Percentiles rank a stretch among this genome's conserved stretches.
Conservation (phyloP, 306 rosid genomes). For the Begonia masoniana region DNA sequence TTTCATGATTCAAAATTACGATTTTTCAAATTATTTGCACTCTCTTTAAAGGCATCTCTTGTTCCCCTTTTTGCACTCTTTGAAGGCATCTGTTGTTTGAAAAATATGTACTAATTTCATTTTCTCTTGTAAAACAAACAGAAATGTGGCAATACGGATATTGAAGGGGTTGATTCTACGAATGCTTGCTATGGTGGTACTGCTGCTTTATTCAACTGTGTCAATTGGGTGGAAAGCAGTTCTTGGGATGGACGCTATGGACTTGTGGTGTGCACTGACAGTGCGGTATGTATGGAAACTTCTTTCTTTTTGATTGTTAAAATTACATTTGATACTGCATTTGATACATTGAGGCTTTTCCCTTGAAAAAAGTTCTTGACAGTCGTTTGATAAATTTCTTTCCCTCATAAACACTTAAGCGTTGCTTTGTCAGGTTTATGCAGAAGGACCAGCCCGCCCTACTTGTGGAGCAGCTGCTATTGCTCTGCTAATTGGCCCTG, state of each 20-base stretch:
- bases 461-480: slow-evolving; percentile 99
- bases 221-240: slow-evolving; percentile 95
- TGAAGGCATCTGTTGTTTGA: neutral
- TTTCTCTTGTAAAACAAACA: slow-evolving; percentile 29
- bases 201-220: slow-evolving; percentile 94
- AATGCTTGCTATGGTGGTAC: slow-evolving; percentile 99
- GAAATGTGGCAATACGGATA: slow-evolving; percentile 81
- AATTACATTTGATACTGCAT: neutral
- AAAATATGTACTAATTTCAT: neutral
- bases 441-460: slow-evolving; percentile 99
- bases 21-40: no score
- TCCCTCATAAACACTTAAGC: neutral
- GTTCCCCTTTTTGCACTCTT: neutral
- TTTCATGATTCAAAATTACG: no score
- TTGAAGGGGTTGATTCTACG: slow-evolving; percentile 91
- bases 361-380: no score
- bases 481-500: slow-evolving; percentile 88
- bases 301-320: neutral
- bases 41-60: neutral
- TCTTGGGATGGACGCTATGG: slow-evolving; percentile 99
- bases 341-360: neutral
- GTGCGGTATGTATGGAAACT: slow-evolving; percentile 50
- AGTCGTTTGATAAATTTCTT: no score
- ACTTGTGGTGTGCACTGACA: slow-evolving; percentile 94
- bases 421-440: slow-evolving; percentile 67